Conservation (phyloP, 495 filamentous ascomycete genomes). For the Monascus purpureus region DNA sequence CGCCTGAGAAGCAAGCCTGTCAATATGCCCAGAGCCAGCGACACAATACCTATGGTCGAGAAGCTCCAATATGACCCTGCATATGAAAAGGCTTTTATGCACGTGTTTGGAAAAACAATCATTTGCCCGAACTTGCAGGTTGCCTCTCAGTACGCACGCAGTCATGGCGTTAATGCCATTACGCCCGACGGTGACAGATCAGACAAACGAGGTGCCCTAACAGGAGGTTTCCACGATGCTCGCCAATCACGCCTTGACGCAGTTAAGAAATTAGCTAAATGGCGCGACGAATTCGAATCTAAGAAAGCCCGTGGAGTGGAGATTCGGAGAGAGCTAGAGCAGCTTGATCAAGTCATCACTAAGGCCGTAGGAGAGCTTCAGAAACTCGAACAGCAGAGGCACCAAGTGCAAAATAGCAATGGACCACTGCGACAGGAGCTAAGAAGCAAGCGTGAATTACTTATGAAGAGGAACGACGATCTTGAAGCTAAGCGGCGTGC, state of each 20-base stretch:
- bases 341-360: slow-evolving; percentile 77
- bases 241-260: slow-evolving; percentile 71
- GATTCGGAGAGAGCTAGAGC: slow-evolving; percentile 53
- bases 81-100: slow-evolving; percentile 76
- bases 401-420: slow-evolving; percentile 70
- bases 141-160: slow-evolving; percentile 77
- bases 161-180: slow-evolving; percentile 80
- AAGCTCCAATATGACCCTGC: slow-evolving; percentile 67
- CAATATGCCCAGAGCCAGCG: slow-evolving; percentile 72
- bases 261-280: slow-evolving; percentile 59
- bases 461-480: slow-evolving; percentile 59
- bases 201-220: slow-evolving; percentile 88
- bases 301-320: slow-evolving; percentile 42
- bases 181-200: slow-evolving; percentile 88
- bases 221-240: slow-evolving; percentile 81
- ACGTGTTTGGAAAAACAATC: slow-evolving; percentile 91
- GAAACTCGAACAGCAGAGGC: slow-evolving; percentile 65
- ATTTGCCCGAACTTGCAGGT: slow-evolving; percentile 81
- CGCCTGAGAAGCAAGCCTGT: slow-evolving; percentile 50
- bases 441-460: slow-evolving; percentile 50
- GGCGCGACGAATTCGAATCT: slow-evolving; percentile 59
- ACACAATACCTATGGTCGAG: slow-evolving; percentile 73
- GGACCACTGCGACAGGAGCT: slow-evolving; percentile 65
- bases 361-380: slow-evolving; percentile 64
- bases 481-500: slow-evolving; percentile 59